Percentiles rank a stretch among this genome's conserved stretches.
phyloP scores from a whole-genome alignment of 2,329 filamentous ascomycete genomes.

The Cylindrodendrum hubeiense region DNA sequence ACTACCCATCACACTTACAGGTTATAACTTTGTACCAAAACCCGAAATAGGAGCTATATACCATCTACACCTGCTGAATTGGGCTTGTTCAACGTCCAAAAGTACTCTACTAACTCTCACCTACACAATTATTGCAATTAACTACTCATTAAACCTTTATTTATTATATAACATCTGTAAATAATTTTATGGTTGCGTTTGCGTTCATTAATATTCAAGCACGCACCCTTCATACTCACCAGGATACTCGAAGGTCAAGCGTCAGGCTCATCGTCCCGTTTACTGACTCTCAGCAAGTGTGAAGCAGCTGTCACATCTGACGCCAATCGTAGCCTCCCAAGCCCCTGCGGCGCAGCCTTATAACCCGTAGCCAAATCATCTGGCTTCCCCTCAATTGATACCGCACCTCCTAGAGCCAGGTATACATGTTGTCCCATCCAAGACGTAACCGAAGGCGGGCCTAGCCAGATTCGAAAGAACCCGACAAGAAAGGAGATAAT shows the following conservation, averaged over 20 bases:
- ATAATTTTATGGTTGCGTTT: no score
- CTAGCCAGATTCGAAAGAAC: slow-evolving; percentile 18
- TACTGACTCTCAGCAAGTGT: neutral
- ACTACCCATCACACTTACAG: no score
- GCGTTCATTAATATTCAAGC: no score
- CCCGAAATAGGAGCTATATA: no score
- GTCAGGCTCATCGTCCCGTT: neutral
- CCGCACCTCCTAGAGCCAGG: slow-evolving; percentile 1
- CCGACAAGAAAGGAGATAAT: slow-evolving; percentile 10
- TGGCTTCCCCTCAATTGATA: neutral
- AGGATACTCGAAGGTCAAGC: neutral
- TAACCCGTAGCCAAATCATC: neutral
- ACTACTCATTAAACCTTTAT: no score
- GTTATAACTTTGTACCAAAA: no score
- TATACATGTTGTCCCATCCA: slow-evolving; percentile 29
- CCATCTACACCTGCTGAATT: no score
- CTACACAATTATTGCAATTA: no score
- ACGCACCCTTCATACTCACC: no score
- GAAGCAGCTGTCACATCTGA: neutral
- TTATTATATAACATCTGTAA: no score
- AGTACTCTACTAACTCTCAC: no score
- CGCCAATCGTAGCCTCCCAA: neutral
- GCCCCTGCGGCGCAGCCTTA: neutral
- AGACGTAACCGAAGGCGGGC: slow-evolving; percentile 26
- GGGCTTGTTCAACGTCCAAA: no score